A percentile compares a stretch with the other conserved stretches of the same genome.
Evolutionary conservation across 257 asterid species (phyloP).

Genomic region (Ilex asprella): DNA sequence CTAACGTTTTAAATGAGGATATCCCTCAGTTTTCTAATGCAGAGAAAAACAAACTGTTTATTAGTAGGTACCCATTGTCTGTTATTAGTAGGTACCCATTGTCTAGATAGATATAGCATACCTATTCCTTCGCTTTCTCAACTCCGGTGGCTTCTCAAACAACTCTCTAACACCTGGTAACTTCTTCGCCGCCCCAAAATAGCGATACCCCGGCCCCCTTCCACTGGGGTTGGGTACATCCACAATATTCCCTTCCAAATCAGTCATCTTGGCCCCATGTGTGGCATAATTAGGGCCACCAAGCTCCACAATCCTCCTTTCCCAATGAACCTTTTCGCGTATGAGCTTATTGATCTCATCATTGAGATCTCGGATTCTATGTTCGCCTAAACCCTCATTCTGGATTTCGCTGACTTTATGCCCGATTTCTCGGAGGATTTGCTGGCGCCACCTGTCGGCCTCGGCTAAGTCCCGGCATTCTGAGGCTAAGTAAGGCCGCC

Average conservation of each 20-base stretch:
- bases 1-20: no score
- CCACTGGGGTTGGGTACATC: constrained; percentile 98
- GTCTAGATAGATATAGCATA: constrained; percentile 7
- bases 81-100: no score
- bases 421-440: constrained; percentile 91
- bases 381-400: constrained; percentile 92
- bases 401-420: constrained; percentile 89
- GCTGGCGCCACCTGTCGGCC: constrained; percentile 99
- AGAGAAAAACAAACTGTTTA: no score
- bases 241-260: constrained; percentile 90
- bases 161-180: constrained; percentile 92
- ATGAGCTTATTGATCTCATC: constrained; percentile 93
- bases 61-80: no score
- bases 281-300: constrained; percentile 73
- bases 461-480: constrained; percentile 96
- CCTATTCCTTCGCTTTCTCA: constrained; percentile 91
- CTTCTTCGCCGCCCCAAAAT: constrained; percentile 96
- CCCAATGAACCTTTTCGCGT: constrained; percentile 92
- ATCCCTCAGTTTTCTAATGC: no score
- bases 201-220: constrained; percentile 92
- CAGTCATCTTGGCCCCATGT: constrained; percentile 88
- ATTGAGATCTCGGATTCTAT: constrained; percentile 79
- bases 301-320: constrained; percentile 77
- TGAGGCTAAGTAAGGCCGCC: constrained; percentile 91
- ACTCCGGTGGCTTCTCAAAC: constrained; percentile 93